Evolutionary conservation across 225 moss, liverwort and hornwort species (phyloP).

Genomic region (Marchantia paleacea): DNA sequence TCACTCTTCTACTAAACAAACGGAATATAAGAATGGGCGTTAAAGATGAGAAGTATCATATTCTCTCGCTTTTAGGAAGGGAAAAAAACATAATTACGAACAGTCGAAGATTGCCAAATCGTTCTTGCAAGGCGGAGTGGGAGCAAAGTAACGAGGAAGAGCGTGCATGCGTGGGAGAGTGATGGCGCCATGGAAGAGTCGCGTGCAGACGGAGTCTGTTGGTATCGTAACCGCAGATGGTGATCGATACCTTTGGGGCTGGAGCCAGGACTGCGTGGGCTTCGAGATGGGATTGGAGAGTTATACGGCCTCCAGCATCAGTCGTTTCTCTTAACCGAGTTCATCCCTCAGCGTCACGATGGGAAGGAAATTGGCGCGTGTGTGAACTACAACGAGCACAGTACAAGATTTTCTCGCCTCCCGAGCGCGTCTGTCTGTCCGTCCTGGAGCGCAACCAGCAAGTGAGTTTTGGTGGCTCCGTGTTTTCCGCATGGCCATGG

Average conservation of each 20-base stretch:
- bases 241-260: background rate
- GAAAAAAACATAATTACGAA: too few species aligned
- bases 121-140: too few species aligned
- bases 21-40: background rate
- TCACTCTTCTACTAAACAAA: background rate
- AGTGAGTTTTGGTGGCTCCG: background rate
- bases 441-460: background rate
- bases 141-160: background rate
- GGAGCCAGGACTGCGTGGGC: background rate
- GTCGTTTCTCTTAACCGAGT: too few species aligned
- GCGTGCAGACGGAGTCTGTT: conserved; percentile 13
- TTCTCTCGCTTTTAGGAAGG: too few species aligned
- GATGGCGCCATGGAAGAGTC: background rate
- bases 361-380: too few species aligned
- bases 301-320: background rate
- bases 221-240: conserved; percentile 13
- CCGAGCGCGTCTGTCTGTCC: too few species aligned
- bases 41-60: background rate
- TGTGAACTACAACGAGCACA: too few species aligned
- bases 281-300: background rate
- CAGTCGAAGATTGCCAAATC: too few species aligned
- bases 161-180: background rate
- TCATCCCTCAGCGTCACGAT: too few species aligned
- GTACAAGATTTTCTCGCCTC: too few species aligned
- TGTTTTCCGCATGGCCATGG: background rate